Base-by-base conservation (phyloP, 208 protist species). In the Leptomonas seymouri region DNA sequence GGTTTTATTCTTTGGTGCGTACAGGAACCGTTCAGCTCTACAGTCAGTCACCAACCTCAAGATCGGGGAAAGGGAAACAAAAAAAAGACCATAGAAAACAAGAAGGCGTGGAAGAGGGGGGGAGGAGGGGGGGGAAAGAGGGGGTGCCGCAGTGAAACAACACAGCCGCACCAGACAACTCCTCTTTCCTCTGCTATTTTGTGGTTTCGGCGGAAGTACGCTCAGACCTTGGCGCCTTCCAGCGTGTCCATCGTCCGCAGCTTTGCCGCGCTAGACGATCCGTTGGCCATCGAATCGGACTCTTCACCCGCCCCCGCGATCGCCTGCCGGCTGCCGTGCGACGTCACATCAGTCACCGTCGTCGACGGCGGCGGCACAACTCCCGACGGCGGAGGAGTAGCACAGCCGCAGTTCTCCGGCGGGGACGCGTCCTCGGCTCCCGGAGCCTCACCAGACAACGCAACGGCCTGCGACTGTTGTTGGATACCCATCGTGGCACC, bases 191-290 rank as follows among this genome's bases (percentile, higher is more conserved):
- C 20, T 57, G 9, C 30, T 6, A n/a, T n/a, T n/a, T n/a, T n/a
- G n/a, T n/a, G n/a, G n/a, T n/a, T n/a, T n/a, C n/a, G n/a, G n/a
- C n/a, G n/a, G n/a, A n/a, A n/a, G n/a, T 41, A 0, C 39, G 0
- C 31, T 28, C 28, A 12, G 3, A n/a, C 50, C 28, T 44, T 45
- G 21, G 14, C 60, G 20, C 61, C 70, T 23, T 75, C 70, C 62
- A 48, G 12, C 36, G 70, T 75, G n/a, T 49, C 36, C 45, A 42
- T 49, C 21, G 70, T 75, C 21, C n/a, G n/a, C n/a, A n/a, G n/a
- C n/a, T n/a, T n/a, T n/a, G n/a, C n/a, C n/a, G 42, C 30, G 31
- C 70, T 75, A 2, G 39, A 55, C 16, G 59, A 67, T 9, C n/a
- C 60, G 25, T 55, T 62, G 34, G 25, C 56, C n/a, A 28, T n/a